Evolutionary conservation across 306 rosid genomes (phyloP), one percentile per base, ranked within the genome.

Genomic region (Adenanthera pavonina): DNA sequence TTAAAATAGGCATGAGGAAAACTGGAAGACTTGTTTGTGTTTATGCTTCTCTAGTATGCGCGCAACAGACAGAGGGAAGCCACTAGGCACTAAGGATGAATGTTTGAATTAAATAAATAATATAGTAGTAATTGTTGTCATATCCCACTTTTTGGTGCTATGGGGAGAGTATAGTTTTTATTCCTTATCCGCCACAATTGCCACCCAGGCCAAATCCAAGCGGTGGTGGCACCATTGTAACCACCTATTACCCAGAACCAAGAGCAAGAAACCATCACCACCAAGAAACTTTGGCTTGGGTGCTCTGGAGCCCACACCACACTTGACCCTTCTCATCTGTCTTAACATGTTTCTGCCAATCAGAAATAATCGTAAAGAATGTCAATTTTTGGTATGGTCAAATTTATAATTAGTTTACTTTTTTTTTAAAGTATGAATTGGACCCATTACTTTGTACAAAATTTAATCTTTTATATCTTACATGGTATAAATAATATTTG

Each of bases 121-220:
- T 25, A 25, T 25, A 25, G 30, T 25, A 25, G 30, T 25, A 84
- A 79, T 83, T 30, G 83, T 25, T 70, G 92, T 94, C 98, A 90
- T 78, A 76, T 52, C 82, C 92, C 93, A 86, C 97, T 90, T 81
- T 88, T 82, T 52, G 77, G 80, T 79, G 85, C 79, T 53, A 80
- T 85, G 88, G 80, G 79, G 53, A 43, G 75, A 34, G 81, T 53
- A 43, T 77, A 34, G 81, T 73, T 83, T 83, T 81, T 86, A 88
- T 89, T 88, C 88, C 85, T 72, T 82, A 74, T 78, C 88, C 89
- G 86, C 81, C 88, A 81, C 87, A 74, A 80, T 47, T 69, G 72
- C 53, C 65, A 33, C 52, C 47, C n/a, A 47, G 25, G 71, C 67
- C 65, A 79, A 82, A 84, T 70, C 51, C 80, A 66, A 78, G 66